phyloP scores from a whole-genome alignment of 148 eudicot species.

The Cornus suecica region DNA sequence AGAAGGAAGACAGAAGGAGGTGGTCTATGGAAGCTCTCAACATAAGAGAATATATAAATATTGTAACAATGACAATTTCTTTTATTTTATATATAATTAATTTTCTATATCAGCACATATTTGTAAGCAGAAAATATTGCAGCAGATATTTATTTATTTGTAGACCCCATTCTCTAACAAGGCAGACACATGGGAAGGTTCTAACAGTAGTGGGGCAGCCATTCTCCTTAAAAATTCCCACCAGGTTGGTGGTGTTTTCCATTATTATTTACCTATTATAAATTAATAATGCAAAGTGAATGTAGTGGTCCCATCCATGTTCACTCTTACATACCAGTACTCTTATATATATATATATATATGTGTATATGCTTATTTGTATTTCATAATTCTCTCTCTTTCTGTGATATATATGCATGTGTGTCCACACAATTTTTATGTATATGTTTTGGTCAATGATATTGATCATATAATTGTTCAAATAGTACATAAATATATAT shows the following conservation, averaged over 20 bases:
- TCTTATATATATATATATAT: too few relatives aligned
- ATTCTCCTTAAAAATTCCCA: slow-evolving; percentile 33
- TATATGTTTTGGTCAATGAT: not conserved
- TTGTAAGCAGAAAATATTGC: not conserved
- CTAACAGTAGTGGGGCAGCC: slow-evolving; percentile 26
- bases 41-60: slow-evolving; percentile 15
- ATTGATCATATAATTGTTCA: not conserved
- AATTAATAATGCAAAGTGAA: slow-evolving; percentile 14
- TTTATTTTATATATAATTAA: not conserved
- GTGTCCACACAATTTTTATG: not conserved
- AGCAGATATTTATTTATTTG: slow-evolving; percentile 12
- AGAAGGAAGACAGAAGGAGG: slow-evolving; percentile 19
- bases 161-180: slow-evolving; percentile 28
- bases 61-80: slow-evolving; percentile 1
- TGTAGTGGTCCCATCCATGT: slow-evolving; percentile 43
- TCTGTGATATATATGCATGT: too few relatives aligned
- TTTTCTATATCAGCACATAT: not conserved
- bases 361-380: slow-evolving; percentile 16
- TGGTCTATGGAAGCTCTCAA: slow-evolving; percentile 24
- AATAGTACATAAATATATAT: not conserved
- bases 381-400: slow-evolving; percentile 9
- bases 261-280: slow-evolving; percentile 10
- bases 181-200: slow-evolving; percentile 24
- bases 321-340: slow-evolving; percentile 19
- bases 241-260: slow-evolving; percentile 27